Evolutionary conservation across 345 rosid genomes (phyloP).

Genomic region (Salix viminalis): DNA sequence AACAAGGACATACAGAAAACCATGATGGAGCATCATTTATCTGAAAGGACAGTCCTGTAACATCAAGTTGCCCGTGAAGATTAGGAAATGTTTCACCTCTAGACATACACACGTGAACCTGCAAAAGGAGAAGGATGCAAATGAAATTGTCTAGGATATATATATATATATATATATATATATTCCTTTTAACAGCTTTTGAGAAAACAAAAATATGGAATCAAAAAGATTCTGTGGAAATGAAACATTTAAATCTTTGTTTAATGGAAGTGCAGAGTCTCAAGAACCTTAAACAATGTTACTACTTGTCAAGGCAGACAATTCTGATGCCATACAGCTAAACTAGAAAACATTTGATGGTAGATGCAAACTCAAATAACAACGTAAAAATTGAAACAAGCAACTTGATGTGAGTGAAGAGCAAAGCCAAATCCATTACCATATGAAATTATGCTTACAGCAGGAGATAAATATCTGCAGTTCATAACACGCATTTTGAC

Average conservation of each 20-base stretch:
- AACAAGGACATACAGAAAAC: conserved; percentile 65
- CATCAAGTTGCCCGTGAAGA: conserved; percentile 87
- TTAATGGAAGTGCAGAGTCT: neutral
- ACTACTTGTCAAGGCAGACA: conserved; percentile 1
- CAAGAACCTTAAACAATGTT: neutral
- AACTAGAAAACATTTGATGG: neutral
- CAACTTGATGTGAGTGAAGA: neutral
- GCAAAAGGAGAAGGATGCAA: conserved; percentile 23
- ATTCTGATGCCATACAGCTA: neutral
- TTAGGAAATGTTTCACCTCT: conserved; percentile 89
- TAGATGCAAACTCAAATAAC: neutral
- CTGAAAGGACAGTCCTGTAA: conserved; percentile 76
- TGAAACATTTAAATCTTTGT: neutral
- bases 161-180: no score
- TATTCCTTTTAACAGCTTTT: no score
- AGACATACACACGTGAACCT: conserved; percentile 94
- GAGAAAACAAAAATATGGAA: neutral
- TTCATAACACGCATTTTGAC: no score
- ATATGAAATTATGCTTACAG: neutral
- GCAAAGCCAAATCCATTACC: neutral
- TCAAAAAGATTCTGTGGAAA: neutral
- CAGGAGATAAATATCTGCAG: neutral
- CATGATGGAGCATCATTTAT: conserved; percentile 82
- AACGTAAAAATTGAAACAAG: neutral
- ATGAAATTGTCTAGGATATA: neutral